Evolutionary conservation across 768 basidiomycete genomes (phyloP).

Genomic region (Exidia glandulosa): DNA sequence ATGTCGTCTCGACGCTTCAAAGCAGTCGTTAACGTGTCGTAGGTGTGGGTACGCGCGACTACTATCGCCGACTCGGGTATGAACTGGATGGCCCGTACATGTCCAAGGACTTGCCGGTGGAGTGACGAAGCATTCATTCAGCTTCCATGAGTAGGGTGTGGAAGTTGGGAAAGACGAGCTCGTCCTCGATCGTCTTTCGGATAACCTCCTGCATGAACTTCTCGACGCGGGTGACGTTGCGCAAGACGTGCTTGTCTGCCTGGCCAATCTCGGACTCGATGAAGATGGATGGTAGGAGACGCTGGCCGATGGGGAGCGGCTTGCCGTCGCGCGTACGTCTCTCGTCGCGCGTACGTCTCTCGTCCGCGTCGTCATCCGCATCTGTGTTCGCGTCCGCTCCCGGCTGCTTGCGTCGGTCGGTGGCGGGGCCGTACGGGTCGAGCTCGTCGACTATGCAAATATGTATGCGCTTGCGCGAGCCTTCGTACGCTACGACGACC

Average conservation of each 20-base stretch:
- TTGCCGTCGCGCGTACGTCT: constrained; percentile 46
- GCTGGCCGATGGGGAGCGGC: constrained; percentile 67
- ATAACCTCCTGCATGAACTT: constrained; percentile 92
- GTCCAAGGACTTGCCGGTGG: constrained; percentile 76
- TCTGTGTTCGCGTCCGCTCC: constrained; percentile 43
- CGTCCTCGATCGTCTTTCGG: constrained; percentile 89
- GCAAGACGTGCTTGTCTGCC: constrained; percentile 86
- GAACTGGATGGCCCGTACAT: constrained; percentile 95
- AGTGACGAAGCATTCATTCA: neutral
- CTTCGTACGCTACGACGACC: constrained; percentile 85
- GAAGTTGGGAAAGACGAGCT: constrained; percentile 93
- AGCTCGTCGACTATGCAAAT: constrained; percentile 81
- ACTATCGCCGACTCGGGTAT: constrained; percentile 91
- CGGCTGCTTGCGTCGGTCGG: constrained; percentile 20
- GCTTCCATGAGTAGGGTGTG: constrained; percentile 41
- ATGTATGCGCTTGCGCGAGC: constrained; percentile 68
- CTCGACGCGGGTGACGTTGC: constrained; percentile 93
- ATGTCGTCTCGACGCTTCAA: constrained; percentile 15
- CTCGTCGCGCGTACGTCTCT: no score
- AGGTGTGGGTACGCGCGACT: constrained; percentile 95
- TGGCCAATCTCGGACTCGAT: constrained; percentile 98
- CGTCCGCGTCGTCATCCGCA: constrained; percentile 43
- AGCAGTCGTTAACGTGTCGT: neutral
- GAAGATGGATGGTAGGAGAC: constrained; percentile 73
- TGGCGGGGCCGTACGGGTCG: constrained; percentile 72